These are phyloP conservation scores for Cladophialophora bantiana DNA, from an alignment of 2,329 filamentous ascomycete genomes.

Conservation along the genomic window DNA sequence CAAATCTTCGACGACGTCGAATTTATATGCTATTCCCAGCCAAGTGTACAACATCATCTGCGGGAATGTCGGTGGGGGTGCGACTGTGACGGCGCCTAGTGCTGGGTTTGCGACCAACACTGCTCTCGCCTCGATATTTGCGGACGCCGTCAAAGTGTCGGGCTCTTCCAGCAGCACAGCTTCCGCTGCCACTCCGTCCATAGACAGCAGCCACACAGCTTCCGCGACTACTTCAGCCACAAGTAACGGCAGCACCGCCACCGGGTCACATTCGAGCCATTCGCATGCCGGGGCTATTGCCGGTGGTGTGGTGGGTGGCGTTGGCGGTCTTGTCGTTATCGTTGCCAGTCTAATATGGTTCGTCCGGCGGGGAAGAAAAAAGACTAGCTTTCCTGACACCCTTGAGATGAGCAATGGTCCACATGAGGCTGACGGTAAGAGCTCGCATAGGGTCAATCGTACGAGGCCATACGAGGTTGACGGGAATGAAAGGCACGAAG, in stretches of 20 bases:
- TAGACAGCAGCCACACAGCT: not conserved
- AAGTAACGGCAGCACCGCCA: not conserved
- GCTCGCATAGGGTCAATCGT: no score
- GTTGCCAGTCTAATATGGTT: not conserved
- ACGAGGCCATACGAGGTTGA: not conserved
- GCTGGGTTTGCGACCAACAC: not conserved
- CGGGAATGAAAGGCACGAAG: not conserved
- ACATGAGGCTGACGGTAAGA: not conserved
- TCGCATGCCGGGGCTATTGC: not conserved
- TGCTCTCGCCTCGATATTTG: not conserved
- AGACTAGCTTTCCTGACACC: not conserved
- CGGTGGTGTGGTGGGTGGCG: not conserved
- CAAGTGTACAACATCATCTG: constrained; percentile 1
- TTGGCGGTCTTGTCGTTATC: not conserved
- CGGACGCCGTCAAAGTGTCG: not conserved
- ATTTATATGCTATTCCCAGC: not conserved
- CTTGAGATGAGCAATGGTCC: not conserved
- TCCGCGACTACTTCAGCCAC: not conserved
- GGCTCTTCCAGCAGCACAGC: not conserved
- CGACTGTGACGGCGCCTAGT: not conserved
- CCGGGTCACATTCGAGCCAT: not conserved
- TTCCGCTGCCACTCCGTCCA: not conserved
- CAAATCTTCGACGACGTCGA: not conserved
- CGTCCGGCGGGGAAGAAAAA: not conserved
- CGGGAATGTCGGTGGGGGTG: not conserved